phyloP scores from a whole-genome alignment of 176 grass and related monocot genomes.

The Oryza meridionalis region DNA sequence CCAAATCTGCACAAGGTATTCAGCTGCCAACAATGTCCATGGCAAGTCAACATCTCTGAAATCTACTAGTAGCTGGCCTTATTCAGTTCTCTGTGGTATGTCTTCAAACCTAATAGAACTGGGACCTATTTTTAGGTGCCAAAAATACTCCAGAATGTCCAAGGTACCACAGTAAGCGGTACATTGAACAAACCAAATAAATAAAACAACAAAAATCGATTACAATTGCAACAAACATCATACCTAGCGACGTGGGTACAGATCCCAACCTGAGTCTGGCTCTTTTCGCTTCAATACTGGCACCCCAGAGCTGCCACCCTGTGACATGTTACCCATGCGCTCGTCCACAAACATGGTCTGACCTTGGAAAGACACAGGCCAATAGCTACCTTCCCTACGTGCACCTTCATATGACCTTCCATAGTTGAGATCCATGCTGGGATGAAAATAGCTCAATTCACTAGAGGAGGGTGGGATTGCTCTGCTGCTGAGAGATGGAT shows the following conservation, averaged over 20 bases:
- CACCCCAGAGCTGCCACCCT: conserved; percentile 44
- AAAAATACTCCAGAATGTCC: conserved; percentile 45
- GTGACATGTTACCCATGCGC: conserved; percentile 41
- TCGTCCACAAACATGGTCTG: conserved; percentile 58
- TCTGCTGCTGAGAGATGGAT: conserved; percentile 44
- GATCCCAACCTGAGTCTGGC: conserved; percentile 66
- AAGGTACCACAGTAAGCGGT: conserved; percentile 30
- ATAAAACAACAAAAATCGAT: conserved; percentile 42
- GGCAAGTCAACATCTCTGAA: conserved; percentile 44
- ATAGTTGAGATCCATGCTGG: conserved; percentile 56
- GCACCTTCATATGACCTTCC: conserved; percentile 43
- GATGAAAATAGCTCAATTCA: conserved; percentile 48
- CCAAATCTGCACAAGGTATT: conserved; percentile 50
- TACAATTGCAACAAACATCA: conserved; percentile 33
- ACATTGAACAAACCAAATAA: conserved; percentile 31
- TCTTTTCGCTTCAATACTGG: conserved; percentile 61
- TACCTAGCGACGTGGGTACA: conserved; percentile 42
- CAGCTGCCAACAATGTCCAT: conserved; percentile 44
- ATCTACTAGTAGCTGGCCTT: conserved; percentile 47
- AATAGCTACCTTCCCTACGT: conserved; percentile 47
- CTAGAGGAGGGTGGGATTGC: conserved; percentile 28
- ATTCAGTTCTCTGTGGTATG: conserved; percentile 44
- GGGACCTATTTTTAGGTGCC: conserved; percentile 50
- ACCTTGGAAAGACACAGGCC: conserved; percentile 48
- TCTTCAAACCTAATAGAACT: conserved; percentile 51